Percentiles rank a stretch among this genome's conserved stretches.
Evolutionary conservation across 106 monocot genomes (phyloP).

Genomic region (Chionographis japonica): DNA sequence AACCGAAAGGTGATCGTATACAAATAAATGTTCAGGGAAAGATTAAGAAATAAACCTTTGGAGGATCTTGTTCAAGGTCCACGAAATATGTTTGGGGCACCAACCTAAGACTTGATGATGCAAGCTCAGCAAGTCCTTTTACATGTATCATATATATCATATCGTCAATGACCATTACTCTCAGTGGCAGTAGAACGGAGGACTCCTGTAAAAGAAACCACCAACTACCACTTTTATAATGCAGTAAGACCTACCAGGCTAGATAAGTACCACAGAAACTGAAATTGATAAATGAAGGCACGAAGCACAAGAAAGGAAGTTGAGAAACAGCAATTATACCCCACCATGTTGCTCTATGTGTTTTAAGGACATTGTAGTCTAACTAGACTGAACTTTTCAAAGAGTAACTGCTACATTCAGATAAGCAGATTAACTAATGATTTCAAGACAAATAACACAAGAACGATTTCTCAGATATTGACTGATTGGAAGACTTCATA

Average conservation of each 20-base stretch:
- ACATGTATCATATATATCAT: slow-evolving; percentile 83
- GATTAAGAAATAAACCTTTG: slow-evolving; percentile 32
- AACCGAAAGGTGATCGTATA: background rate
- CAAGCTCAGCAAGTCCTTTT: slow-evolving; percentile 50
- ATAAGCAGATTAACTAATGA: too few species aligned
- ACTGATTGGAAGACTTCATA: too few species aligned
- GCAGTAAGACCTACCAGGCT: background rate
- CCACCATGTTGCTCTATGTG: background rate
- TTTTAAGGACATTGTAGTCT: too few species aligned
- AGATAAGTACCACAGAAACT: background rate
- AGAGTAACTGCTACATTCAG: too few species aligned
- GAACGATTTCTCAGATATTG: too few species aligned
- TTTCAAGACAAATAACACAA: too few species aligned
- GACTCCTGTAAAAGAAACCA: slow-evolving; percentile 43
- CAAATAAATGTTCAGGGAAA: background rate
- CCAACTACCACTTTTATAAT: background rate
- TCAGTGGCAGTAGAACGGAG: slow-evolving; percentile 37
- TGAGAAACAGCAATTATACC: background rate
- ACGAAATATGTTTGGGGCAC: slow-evolving; percentile 43
- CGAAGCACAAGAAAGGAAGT: background rate
- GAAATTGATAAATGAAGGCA: background rate
- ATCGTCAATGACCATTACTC: slow-evolving; percentile 81
- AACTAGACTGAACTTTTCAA: too few species aligned
- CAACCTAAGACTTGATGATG: slow-evolving; percentile 21
- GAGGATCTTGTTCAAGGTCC: slow-evolving; percentile 69